Base-by-base conservation (phyloP, 306 rosid species). In the Inga oerstediana region DNA sequence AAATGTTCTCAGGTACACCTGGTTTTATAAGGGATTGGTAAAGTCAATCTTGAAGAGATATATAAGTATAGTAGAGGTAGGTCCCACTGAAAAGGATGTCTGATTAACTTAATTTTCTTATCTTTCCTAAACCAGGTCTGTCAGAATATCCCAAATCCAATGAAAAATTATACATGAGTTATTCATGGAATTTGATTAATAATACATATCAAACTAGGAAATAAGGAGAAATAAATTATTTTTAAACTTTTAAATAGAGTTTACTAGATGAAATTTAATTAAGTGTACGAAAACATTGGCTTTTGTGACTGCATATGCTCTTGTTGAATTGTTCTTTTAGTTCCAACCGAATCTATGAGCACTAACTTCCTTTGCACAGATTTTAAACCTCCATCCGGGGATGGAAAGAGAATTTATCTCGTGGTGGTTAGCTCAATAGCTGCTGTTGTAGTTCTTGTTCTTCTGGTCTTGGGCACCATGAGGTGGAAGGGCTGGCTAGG, bases 401-500 rank as follows among this genome's bases (percentile, higher is more conserved):
- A 65, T 15, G 5, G 71, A 32, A 32, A 65, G 11, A 32, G 71
- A 32, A 65, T 32, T 65, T 65, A 32, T 34, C 16, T 65, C n/a
- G 8, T 65, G 44, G 22, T 32, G 71, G 71, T 30, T 12, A 16
- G 71, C 43, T 6, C 71, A 65, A 6, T 65, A 32, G 44, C n/a
- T 32, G 41, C n/a, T 65, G 10, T 65, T 65, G n/a, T 65, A 34
- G 44, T 65, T 65, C 39, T 65, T 14, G 20, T 32, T 65, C 71
- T 65, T 14, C n/a, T 65, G 39, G 22, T 65, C 71, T 32, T 65
- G 2, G n/a, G 71, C 17, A 34, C 34, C 71, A 32, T 65, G 43
- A 65, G 44, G 71, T 13, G 43, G 71, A 65, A 65, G 70, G 70
- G 70, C 41, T 64, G 70, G 70, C 70, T 64, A 64, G 39, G 70